Base-by-base conservation (phyloP, 495 filamentous ascomycete genomes). In the Xeromyces bisporus region DNA sequence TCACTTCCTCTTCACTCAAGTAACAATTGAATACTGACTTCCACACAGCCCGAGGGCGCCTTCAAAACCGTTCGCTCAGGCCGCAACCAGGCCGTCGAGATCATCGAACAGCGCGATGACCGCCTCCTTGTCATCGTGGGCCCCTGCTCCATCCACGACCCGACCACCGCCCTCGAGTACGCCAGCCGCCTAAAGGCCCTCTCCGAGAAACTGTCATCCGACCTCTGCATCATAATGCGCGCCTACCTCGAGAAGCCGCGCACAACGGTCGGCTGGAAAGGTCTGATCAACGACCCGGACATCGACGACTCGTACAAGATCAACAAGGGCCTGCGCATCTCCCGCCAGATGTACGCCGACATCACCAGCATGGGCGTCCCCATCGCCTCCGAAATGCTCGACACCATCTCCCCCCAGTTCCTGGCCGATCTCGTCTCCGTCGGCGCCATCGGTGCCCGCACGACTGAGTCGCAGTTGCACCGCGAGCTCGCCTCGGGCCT, bases 211-310 rank as follows among this genome's bases (percentile, higher is more conserved):
- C 74, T 93, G 29, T 69, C 71, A 34, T 71, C 75, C 38, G 87
- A 96, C 50, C 66, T 97, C 20, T 75, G 72, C 41, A 76, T 97
- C 48, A 76, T 97, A 50, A 97, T 97, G 89, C 81, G 89, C 37
- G 84, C 89, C 49, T 97, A 97, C 65, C 79, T 97, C 13, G 89
- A 97, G 69, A 97, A 97, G 66, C 89, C 89, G 17, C 77, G 89
- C 24, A 97, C 89, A n/a, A 97, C 89, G 1, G 89, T 97, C 21
- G 89, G 89, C 43, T 97, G 89, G 89, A 97, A 97, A 59, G 89
- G 89, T 16, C 67, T 97, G 42, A 94, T 97, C 65, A 97, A 97
- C 57, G 89, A 97, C 47, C 89, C 89, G 1, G 89, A 97, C 42
- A 92, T 97, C 53, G 83, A 97, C 52, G 75, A 92, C 58, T 83